Percentiles rank a stretch among this genome's conserved stretches.
Conservation (phyloP, 1,284 basidiomycete species). For the Microbotryum silenes-acaulis region DNA sequence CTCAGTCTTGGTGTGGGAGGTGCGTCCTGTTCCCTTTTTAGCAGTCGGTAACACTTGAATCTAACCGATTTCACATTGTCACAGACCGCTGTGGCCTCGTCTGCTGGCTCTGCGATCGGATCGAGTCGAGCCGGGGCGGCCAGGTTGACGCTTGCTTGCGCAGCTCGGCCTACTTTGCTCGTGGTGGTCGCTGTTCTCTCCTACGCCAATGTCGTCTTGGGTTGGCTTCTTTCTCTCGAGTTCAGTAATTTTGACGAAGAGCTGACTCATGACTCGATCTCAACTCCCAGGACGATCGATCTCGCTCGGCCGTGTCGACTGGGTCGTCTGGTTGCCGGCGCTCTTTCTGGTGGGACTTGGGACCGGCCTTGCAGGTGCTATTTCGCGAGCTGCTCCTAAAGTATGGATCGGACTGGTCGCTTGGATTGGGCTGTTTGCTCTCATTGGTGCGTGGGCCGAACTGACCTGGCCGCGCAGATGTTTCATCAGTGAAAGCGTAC, state of each 20-base stretch:
- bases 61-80: too few species aligned
- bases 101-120: not conserved
- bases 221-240: not conserved
- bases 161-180: conserved; percentile 19
- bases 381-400: not conserved
- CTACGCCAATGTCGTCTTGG: conserved; percentile 21
- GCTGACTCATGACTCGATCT: not conserved
- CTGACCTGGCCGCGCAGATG: too few species aligned
- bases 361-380: conserved; percentile 9
- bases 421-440: conserved; percentile 13
- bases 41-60: too few species aligned
- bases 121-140: not conserved
- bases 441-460: conserved; percentile 1
- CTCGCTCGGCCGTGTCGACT: conserved; percentile 16
- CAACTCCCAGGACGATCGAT: conserved; percentile 9
- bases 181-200: conserved; percentile 20
- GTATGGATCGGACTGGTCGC: conserved; percentile 16
- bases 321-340: conserved; percentile 24
- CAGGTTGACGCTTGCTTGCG: conserved; percentile 14
- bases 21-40: not conserved
- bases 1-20: conserved; percentile 22
- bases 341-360: conserved; percentile 10
- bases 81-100: not conserved
- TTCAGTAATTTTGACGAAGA: too few species aligned
- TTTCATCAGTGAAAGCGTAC: too few species aligned